Conservation (phyloP, 1,284 basidiomycete genomes). For the Clitocybe nebularis region DNA sequence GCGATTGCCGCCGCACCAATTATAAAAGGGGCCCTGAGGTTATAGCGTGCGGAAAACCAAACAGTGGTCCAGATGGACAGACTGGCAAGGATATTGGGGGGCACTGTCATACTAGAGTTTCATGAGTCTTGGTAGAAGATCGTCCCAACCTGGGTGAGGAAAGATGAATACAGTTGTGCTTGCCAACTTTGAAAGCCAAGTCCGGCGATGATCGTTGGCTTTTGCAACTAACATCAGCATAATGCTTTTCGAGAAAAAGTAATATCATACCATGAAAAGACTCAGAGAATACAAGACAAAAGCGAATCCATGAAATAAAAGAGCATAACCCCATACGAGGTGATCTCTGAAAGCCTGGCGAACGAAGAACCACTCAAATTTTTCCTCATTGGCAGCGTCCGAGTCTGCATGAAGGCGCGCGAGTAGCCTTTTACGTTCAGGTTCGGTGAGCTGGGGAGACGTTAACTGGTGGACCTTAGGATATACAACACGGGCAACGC, state of each 20-base stretch:
- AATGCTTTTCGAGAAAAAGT: conserved; percentile 5
- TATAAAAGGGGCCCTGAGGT: conserved; percentile 56
- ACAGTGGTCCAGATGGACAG: conserved; percentile 47
- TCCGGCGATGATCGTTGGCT: conserved; percentile 60
- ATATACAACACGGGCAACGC: conserved; percentile 15
- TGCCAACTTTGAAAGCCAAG: conserved; percentile 57
- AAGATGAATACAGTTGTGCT: conserved; percentile 48
- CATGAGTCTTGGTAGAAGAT: background rate
- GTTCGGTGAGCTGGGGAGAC: conserved; percentile 37
- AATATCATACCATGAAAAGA: conserved; percentile 50
- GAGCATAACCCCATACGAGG: conserved; percentile 59
- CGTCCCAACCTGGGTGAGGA: too few relatives aligned
- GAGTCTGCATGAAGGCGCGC: conserved; percentile 47
- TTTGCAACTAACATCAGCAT: too few relatives aligned
- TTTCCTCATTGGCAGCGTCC: conserved; percentile 47
- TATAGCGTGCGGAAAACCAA: conserved; percentile 44
- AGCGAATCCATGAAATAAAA: conserved; percentile 65
- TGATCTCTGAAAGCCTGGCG: conserved; percentile 54
- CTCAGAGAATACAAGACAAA: conserved; percentile 54
- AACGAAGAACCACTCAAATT: conserved; percentile 49
- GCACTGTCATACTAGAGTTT: conserved; percentile 47
- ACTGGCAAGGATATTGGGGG: conserved; percentile 51
- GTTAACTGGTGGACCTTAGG: background rate
- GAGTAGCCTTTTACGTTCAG: conserved; percentile 45
- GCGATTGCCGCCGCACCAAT: conserved; percentile 47